Conservation (phyloP, 2,329 filamentous ascomycete species). For the Didymella pinodella region DNA sequence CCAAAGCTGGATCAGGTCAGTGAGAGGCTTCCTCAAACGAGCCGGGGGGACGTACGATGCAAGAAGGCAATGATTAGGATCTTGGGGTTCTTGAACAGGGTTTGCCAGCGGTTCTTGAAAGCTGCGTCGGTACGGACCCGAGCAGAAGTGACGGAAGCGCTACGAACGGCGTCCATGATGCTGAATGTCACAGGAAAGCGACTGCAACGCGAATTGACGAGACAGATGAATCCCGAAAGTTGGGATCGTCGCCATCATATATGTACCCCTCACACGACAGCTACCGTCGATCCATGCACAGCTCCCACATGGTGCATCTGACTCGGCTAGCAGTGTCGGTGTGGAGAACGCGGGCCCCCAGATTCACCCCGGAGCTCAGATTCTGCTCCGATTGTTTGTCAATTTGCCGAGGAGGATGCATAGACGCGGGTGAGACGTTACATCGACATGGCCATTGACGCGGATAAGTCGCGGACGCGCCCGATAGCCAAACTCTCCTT, state of each 20-base stretch:
- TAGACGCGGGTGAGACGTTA: conserved; percentile 10
- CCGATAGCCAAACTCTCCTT: conserved; percentile 9
- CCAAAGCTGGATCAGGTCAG: conserved; percentile 52
- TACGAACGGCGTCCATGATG: conserved; percentile 36
- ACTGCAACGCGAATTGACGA: conserved; percentile 1
- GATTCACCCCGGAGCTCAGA: conserved; percentile 19
- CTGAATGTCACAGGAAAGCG: conserved; percentile 1
- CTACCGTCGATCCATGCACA: conserved; percentile 2
- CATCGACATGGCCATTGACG: conserved; percentile 11
- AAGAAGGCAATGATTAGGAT: conserved; percentile 41
- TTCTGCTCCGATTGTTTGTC: conserved; percentile 18
- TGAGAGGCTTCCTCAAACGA: neutral
- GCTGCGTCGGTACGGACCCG: conserved; percentile 34
- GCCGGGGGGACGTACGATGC: conserved; percentile 33
- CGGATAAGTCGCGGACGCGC: conserved; percentile 11
- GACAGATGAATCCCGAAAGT: conserved; percentile 6
- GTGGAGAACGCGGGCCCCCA: conserved; percentile 25
- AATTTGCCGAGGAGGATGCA: conserved; percentile 13
- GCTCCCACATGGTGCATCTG: conserved; percentile 5
- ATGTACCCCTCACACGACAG: conserved; percentile 10
- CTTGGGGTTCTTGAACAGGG: conserved; percentile 40
- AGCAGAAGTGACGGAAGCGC: conserved; percentile 37
- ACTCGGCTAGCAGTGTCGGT: conserved; percentile 7
- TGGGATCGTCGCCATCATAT: conserved; percentile 18
- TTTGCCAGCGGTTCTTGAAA: conserved; percentile 41